These are phyloP conservation scores for Trichoderma gamsii DNA, from an alignment of 495 filamentous ascomycete species.

Conservation along the genomic window DNA sequence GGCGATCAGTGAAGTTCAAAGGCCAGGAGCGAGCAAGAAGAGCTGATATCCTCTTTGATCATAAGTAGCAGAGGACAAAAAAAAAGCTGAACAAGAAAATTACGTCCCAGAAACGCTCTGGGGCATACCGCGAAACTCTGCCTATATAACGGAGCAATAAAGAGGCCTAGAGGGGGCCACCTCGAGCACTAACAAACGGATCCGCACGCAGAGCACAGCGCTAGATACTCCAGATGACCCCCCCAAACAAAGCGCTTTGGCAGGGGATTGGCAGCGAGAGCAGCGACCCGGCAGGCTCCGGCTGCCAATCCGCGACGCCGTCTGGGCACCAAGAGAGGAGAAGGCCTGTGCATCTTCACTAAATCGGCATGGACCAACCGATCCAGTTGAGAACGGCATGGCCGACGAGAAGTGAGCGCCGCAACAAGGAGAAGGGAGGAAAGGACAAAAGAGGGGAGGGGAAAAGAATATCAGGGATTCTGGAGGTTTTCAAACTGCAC, in stretches of 20 bases:
- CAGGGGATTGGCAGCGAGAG: not conserved
- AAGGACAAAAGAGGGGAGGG: not conserved
- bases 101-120: not conserved
- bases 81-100: not conserved
- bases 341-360: slow-evolving; percentile 5
- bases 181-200: not conserved
- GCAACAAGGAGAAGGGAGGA: too few species aligned
- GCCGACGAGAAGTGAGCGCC: not conserved
- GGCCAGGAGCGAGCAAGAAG: not conserved
- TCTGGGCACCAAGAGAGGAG: slow-evolving; percentile 2
- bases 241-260: not conserved
- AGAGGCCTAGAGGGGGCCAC: slow-evolving; percentile 3
- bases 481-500: not conserved
- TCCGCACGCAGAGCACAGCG: not conserved
- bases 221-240: slow-evolving; percentile 10
- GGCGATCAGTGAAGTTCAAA: not conserved
- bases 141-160: slow-evolving; percentile 1
- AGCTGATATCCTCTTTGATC: not conserved
- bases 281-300: not conserved
- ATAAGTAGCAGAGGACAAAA: not conserved
- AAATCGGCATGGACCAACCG: slow-evolving; percentile 4
- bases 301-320: slow-evolving; percentile 2
- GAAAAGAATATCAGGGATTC: not conserved
- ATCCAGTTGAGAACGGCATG: not conserved
- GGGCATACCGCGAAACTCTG: slow-evolving; percentile 4